Evolutionary conservation across 352 stramenopile species (phyloP).

Genomic region (Phytophthora brassicae): DNA sequence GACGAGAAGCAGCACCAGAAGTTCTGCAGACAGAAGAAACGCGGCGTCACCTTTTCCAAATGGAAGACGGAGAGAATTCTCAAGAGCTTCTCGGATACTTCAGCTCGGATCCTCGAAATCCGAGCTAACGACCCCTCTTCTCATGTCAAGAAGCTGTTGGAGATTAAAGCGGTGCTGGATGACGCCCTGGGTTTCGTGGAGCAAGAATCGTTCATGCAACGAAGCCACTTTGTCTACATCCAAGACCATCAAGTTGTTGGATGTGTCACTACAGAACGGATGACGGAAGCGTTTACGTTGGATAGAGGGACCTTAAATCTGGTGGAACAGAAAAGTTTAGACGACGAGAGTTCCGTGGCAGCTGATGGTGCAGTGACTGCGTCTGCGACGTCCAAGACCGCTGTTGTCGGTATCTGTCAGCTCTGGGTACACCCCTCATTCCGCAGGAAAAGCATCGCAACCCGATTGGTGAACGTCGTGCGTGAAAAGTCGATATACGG

Average conservation of each 20-base stretch:
- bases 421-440: conserved; percentile 68
- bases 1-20: conserved; percentile 71
- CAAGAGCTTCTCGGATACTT: conserved; percentile 41
- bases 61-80: conserved; percentile 71
- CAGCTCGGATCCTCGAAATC: conserved; percentile 67
- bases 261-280: conserved; percentile 57
- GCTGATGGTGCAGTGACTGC: conserved; percentile 17
- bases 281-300: conserved; percentile 46
- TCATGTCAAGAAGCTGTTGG: conserved; percentile 72
- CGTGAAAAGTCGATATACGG: conserved; percentile 77
- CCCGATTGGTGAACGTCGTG: conserved; percentile 58
- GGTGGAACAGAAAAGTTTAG: background rate
- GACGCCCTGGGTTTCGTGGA: conserved; percentile 70
- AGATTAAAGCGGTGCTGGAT: conserved; percentile 72
- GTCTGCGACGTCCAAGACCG: conserved; percentile 22
- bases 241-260: conserved; percentile 59
- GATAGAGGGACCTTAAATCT: conserved; percentile 23
- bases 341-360: conserved; percentile 5
- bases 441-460: conserved; percentile 54
- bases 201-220: conserved; percentile 47
- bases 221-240: conserved; percentile 65
- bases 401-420: conserved; percentile 65
- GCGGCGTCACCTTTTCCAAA: conserved; percentile 54
- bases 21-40: conserved; percentile 51
- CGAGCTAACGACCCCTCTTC: conserved; percentile 46